Conservation (phyloP, 1,284 basidiomycete genomes). For the Coniferiporia sulphurascens region DNA sequence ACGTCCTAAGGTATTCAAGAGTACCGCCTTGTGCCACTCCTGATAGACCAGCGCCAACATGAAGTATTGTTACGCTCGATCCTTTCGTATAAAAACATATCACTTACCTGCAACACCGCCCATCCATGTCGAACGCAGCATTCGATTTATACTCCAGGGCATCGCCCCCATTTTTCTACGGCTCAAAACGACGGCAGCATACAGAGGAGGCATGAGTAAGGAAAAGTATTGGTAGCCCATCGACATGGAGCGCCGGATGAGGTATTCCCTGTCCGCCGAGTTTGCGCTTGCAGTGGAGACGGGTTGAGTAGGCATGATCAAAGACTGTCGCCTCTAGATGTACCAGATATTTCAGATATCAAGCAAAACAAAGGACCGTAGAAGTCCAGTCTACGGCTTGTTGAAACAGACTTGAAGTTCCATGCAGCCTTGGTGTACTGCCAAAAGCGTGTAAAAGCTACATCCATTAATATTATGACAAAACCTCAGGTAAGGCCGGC, state of each 20-base stretch:
- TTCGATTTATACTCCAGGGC: constrained; percentile 16
- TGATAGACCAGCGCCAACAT: not conserved
- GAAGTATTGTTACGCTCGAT: not conserved
- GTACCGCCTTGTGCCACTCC: constrained; percentile 12
- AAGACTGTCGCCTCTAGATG: not conserved
- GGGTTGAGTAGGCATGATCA: constrained; percentile 4
- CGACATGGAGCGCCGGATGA: constrained; percentile 16
- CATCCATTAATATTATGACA: too few relatives aligned
- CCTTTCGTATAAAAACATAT: not conserved
- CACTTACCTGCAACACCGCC: constrained; percentile 13
- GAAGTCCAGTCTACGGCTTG: too few relatives aligned
- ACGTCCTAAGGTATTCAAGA: constrained; percentile 14
- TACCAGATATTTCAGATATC: too few relatives aligned
- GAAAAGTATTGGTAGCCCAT: constrained; percentile 18
- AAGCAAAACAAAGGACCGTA: too few relatives aligned
- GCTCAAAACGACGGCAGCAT: constrained; percentile 8
- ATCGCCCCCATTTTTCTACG: constrained; percentile 13
- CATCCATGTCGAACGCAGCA: constrained; percentile 17
- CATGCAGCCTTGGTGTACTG: too few relatives aligned
- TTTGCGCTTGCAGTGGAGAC: constrained; percentile 7
- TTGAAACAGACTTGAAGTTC: too few relatives aligned
- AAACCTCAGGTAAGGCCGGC: not conserved
- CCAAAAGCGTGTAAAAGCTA: too few relatives aligned
- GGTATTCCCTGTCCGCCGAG: constrained; percentile 18
- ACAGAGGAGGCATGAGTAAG: constrained; percentile 16